Percentiles rank a stretch among this genome's conserved stretches.
These are phyloP conservation scores for Deinandra increscens DNA, from an alignment of 129 eudicot genomes.

Conservation along the genomic window DNA sequence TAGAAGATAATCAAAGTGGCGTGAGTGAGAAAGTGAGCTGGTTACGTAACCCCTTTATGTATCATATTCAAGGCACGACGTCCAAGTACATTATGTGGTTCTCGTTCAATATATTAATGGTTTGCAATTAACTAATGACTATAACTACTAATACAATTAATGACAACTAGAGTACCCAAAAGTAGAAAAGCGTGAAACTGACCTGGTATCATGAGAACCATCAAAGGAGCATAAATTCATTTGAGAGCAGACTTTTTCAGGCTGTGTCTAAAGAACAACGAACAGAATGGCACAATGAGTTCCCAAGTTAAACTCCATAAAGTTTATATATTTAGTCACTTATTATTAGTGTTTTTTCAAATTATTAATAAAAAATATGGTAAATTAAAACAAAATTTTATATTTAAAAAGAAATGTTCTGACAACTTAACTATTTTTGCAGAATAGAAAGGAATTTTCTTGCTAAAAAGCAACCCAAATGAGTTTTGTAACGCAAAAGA, in stretches of 20 bases:
- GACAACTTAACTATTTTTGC: not conserved
- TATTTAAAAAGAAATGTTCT: not conserved
- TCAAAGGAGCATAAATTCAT: conserved; percentile 66
- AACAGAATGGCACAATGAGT: conserved; percentile 13
- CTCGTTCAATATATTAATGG: not conserved
- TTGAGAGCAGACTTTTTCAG: conserved; percentile 66
- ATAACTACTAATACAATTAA: not conserved
- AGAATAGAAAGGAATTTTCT: not conserved
- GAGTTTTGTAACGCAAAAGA: not conserved
- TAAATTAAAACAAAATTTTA: not conserved
- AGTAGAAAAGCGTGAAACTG: conserved; percentile 16
- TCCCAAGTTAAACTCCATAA: not conserved
- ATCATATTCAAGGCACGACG: too few species aligned
- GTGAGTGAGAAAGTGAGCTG: too few species aligned
- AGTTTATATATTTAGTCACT: not conserved
- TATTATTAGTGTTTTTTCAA: not conserved
- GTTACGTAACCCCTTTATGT: too few species aligned
- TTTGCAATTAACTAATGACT: not conserved
- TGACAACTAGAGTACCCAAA: not conserved
- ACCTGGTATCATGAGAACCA: conserved; percentile 72
- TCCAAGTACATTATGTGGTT: too few species aligned
- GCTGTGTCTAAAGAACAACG: conserved; percentile 51
- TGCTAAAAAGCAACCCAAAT: not conserved
- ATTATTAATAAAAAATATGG: too few species aligned
- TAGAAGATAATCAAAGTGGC: too few species aligned